Evolutionary conservation across 2,329 filamentous ascomycete species (phyloP).

Genomic region (Neoscytalidium dimidiatum): DNA sequence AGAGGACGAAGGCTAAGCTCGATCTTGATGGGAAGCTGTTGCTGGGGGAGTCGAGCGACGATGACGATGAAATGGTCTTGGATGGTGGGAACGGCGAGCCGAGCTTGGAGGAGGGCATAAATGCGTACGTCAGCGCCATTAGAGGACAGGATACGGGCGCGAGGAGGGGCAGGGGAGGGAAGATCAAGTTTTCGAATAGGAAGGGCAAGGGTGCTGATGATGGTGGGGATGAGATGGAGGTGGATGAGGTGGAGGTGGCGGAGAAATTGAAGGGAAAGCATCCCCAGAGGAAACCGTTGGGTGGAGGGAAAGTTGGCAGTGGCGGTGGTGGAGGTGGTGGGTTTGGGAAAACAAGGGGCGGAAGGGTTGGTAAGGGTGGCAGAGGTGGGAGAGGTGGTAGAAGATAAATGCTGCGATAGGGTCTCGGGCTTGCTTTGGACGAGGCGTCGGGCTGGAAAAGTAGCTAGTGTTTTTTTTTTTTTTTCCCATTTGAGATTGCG

Average conservation of each 20-base stretch:
- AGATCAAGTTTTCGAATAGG: conserved; percentile 61
- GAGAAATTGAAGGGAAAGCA: conserved; percentile 36
- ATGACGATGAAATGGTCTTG: conserved; percentile 52
- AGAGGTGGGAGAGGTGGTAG: conserved; percentile 19
- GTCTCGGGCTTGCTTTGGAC: neutral
- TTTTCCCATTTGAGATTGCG: neutral
- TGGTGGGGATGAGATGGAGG: conserved; percentile 47
- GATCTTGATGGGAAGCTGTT: conserved; percentile 81
- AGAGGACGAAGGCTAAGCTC: conserved; percentile 62
- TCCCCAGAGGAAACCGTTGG: conserved; percentile 37
- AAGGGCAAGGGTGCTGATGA: conserved; percentile 37
- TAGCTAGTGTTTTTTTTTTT: neutral
- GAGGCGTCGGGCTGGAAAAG: conserved; percentile 3
- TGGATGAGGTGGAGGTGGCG: conserved; percentile 42
- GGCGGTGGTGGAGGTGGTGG: conserved; percentile 17
- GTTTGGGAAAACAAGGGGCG: conserved; percentile 32
- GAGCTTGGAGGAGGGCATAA: conserved; percentile 54
- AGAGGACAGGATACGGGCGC: conserved; percentile 60
- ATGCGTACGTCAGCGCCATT: conserved; percentile 63
- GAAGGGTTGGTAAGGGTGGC: conserved; percentile 17
- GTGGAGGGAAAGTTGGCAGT: conserved; percentile 24
- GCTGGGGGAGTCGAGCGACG: conserved; percentile 58
- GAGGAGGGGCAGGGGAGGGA: conserved; percentile 57
- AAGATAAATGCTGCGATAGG: neutral
- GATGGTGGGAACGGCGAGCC: conserved; percentile 45